Percentiles rank a stretch among this genome's conserved stretches.
Evolutionary conservation across 1,139 yeast genomes (phyloP).

Genomic region (Lodderomyces margitis): DNA sequence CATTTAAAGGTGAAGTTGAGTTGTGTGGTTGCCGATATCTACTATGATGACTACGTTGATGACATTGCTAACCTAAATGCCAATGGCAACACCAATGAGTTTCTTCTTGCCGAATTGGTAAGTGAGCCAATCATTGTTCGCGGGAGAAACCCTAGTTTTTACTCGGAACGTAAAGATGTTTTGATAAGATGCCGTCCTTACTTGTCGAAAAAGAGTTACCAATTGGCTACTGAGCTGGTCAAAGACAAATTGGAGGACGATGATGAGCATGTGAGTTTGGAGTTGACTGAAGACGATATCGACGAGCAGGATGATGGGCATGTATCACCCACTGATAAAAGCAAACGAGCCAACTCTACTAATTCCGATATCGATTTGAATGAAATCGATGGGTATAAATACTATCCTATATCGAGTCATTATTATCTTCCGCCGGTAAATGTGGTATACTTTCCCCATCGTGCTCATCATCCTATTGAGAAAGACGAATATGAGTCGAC

Average conservation of each 20-base stretch:
- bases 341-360: not conserved
- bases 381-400: slow-evolving; percentile 38
- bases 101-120: slow-evolving; percentile 30
- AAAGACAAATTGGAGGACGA: slow-evolving; percentile 12
- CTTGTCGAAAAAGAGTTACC: slow-evolving; percentile 22
- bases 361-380: slow-evolving; percentile 16
- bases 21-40: slow-evolving; percentile 45
- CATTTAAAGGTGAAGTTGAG: slow-evolving; percentile 46
- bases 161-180: slow-evolving; percentile 54
- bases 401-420: slow-evolving; percentile 55
- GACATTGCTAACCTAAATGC: slow-evolving; percentile 19
- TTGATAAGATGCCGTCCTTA: slow-evolving; percentile 32
- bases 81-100: slow-evolving; percentile 28
- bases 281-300: slow-evolving; percentile 8
- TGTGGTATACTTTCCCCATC: slow-evolving; percentile 59
- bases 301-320: slow-evolving; percentile 9
- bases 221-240: slow-evolving; percentile 15
- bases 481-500: slow-evolving; percentile 9
- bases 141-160: slow-evolving; percentile 66
- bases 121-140: slow-evolving; percentile 60
- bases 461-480: slow-evolving; percentile 45
- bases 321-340: slow-evolving; percentile 10
- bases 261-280: slow-evolving; percentile 6
- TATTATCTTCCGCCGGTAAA: slow-evolving; percentile 60
- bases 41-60: slow-evolving; percentile 42